phyloP scores from a whole-genome alignment of 768 basidiomycete genomes.

The Chiua virens region DNA sequence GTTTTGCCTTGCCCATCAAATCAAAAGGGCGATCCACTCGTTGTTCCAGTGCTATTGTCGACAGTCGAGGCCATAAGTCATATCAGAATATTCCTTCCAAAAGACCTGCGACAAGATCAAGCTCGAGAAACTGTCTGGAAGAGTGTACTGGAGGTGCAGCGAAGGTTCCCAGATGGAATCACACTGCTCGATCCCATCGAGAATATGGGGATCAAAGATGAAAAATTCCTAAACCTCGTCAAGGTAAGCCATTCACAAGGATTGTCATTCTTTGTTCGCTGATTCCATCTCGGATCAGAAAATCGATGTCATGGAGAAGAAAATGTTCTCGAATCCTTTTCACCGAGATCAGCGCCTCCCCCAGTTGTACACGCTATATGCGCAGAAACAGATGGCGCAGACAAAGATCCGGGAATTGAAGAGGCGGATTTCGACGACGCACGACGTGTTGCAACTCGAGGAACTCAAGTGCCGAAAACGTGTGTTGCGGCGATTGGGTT shows the following conservation, averaged over 20 bases:
- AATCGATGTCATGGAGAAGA: slow-evolving; percentile 87
- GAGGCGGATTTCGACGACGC: slow-evolving; percentile 84
- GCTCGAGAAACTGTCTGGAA: slow-evolving; percentile 87
- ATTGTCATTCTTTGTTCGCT: neutral
- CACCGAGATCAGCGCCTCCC: slow-evolving; percentile 78
- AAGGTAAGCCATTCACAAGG: slow-evolving; percentile 49
- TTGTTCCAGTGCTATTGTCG: slow-evolving; percentile 85
- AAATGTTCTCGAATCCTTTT: slow-evolving; percentile 76
- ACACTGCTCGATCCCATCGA: slow-evolving; percentile 86
- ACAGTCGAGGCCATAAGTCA: slow-evolving; percentile 86
- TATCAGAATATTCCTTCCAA: slow-evolving; percentile 84
- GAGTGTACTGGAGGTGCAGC: slow-evolving; percentile 87
- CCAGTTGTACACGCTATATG: slow-evolving; percentile 77
- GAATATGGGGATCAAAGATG: slow-evolving; percentile 96
- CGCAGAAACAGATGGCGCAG: slow-evolving; percentile 70
- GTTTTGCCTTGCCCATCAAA: slow-evolving; percentile 72
- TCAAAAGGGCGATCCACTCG: slow-evolving; percentile 77
- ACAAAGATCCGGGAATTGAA: slow-evolving; percentile 73
- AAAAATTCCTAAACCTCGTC: slow-evolving; percentile 84
- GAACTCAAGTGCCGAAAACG: slow-evolving; percentile 96
- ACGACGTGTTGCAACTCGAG: slow-evolving; percentile 92
- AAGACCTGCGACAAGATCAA: slow-evolving; percentile 77
- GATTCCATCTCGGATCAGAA: slow-evolving; percentile 51
- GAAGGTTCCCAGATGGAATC: slow-evolving; percentile 86
- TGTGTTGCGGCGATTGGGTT: slow-evolving; percentile 87